phyloP scores from a whole-genome alignment of 169 alveolate genomes.

The Plasmodium adleri region DNA sequence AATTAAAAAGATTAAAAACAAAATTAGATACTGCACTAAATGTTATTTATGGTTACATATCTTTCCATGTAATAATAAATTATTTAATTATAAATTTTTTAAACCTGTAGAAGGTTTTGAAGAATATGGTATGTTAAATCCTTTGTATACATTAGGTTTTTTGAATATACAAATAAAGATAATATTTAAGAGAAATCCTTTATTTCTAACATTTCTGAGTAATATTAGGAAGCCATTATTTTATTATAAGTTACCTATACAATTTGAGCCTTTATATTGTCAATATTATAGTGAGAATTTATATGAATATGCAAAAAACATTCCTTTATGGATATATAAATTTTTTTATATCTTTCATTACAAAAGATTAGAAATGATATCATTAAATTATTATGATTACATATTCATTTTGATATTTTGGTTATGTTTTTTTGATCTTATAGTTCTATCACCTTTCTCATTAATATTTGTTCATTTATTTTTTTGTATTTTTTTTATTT shows the following conservation, averaged over 20 bases:
- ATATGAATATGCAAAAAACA: slow-evolving; percentile 24
- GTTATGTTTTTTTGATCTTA: slow-evolving; percentile 53
- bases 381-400: slow-evolving; percentile 51
- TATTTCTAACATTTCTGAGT: slow-evolving; percentile 76
- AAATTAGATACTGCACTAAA: slow-evolving; percentile 55
- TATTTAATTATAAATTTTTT: slow-evolving; percentile 80
- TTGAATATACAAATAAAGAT: slow-evolving; percentile 77
- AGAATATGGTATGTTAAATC: slow-evolving; percentile 84
- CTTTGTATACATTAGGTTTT: slow-evolving; percentile 82
- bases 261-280: slow-evolving; percentile 82
- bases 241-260: slow-evolving; percentile 79
- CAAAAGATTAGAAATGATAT: slow-evolving; percentile 29
- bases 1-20: slow-evolving; percentile 50
- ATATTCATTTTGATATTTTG: slow-evolving; percentile 46
- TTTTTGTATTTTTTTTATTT: slow-evolving; percentile 63
- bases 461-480: slow-evolving; percentile 47
- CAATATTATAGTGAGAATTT: slow-evolving; percentile 67
- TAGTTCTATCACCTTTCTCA: slow-evolving; percentile 55
- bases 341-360: slow-evolving; percentile 59
- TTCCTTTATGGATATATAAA: slow-evolving; percentile 70
- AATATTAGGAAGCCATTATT: slow-evolving; percentile 75
- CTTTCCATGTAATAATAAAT: slow-evolving; percentile 77
- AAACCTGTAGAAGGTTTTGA: slow-evolving; percentile 84
- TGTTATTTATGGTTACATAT: slow-evolving; percentile 73
- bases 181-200: slow-evolving; percentile 73